phyloP scores from a whole-genome alignment of 2,329 filamentous ascomycete genomes.

The Diplodia scrobiculata region DNA sequence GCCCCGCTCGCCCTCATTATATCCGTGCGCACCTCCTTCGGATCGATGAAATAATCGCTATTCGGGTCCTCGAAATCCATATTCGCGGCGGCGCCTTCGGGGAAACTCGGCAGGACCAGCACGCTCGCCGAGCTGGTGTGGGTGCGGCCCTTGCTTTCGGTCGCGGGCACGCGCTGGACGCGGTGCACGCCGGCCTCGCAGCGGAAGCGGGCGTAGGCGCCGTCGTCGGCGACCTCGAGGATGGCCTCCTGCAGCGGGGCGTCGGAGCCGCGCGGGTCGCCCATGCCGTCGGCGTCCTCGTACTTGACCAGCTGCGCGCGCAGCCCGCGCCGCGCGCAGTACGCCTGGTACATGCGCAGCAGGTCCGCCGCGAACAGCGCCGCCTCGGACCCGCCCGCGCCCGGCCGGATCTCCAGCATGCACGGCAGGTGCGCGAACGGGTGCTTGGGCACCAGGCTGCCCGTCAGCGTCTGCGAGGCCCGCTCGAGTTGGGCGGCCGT shows the following conservation, averaged over 20 bases:
- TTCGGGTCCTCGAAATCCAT: constrained; percentile 70
- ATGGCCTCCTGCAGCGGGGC: constrained; percentile 81
- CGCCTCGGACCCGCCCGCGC: constrained; percentile 88
- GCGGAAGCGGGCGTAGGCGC: constrained; percentile 78
- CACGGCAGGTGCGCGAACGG: constrained; percentile 89
- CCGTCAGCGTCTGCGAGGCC: constrained; percentile 70
- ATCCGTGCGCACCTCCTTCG: constrained; percentile 78
- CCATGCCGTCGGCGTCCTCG: constrained; percentile 69
- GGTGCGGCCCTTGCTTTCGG: constrained; percentile 85
- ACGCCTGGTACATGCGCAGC: constrained; percentile 83
- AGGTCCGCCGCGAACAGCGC: constrained; percentile 85
- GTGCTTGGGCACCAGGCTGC: constrained; percentile 79
- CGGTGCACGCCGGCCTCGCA: constrained; percentile 93
- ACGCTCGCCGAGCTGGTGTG: constrained; percentile 93
- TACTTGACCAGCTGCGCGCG: constrained; percentile 74
- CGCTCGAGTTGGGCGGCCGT: constrained; percentile 64
- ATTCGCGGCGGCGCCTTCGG: constrained; percentile 55
- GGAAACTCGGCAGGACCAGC: constrained; percentile 85
- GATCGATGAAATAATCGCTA: constrained; percentile 88
- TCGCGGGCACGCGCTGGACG: constrained; percentile 89
- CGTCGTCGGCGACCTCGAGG: constrained; percentile 74
- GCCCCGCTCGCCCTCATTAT: constrained; percentile 91
- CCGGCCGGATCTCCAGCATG: constrained; percentile 86
- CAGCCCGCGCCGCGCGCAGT: constrained; percentile 70
- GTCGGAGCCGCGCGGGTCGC: constrained; percentile 60